These are phyloP conservation scores for Artemisia argyi DNA, from an alignment of 129 eudicot species.

Conservation along the genomic window DNA sequence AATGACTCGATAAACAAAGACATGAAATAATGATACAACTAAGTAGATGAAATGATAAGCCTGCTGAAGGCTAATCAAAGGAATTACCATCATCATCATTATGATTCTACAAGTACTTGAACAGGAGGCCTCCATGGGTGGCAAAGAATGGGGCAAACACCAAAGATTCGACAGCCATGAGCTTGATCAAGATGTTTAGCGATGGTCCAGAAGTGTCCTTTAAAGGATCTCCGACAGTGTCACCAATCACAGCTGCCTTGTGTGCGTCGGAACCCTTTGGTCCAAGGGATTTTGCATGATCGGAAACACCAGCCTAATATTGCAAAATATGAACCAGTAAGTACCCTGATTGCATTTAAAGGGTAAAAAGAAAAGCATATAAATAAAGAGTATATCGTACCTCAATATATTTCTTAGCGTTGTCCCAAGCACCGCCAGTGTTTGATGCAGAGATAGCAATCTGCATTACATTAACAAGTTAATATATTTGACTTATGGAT, in stretches of 20 bases:
- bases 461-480: constrained; percentile 37
- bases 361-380: no score
- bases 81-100: not conserved
- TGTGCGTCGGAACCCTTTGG: constrained; percentile 96
- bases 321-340: constrained; percentile 6
- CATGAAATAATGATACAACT: constrained; percentile 21
- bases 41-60: constrained; percentile 18
- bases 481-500: not conserved
- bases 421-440: constrained; percentile 99
- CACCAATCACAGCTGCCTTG: constrained; percentile 95
- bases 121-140: constrained; percentile 82
- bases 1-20: constrained; percentile 24
- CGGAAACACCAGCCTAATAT: constrained; percentile 84
- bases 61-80: not conserved
- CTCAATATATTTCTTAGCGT: constrained; percentile 92
- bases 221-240: constrained; percentile 90
- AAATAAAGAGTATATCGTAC: constrained; percentile 26
- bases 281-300: constrained; percentile 75
- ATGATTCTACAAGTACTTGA: constrained; percentile 57
- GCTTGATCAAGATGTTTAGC: constrained; percentile 85
- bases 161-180: constrained; percentile 93
- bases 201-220: constrained; percentile 98
- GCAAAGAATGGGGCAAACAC: constrained; percentile 98
- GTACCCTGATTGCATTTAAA: no score
- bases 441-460: constrained; percentile 97